Evolutionary conservation across 768 basidiomycete genomes (phyloP), one percentile per base, ranked within the genome.

Genomic region (Lactarius deliciosus): DNA sequence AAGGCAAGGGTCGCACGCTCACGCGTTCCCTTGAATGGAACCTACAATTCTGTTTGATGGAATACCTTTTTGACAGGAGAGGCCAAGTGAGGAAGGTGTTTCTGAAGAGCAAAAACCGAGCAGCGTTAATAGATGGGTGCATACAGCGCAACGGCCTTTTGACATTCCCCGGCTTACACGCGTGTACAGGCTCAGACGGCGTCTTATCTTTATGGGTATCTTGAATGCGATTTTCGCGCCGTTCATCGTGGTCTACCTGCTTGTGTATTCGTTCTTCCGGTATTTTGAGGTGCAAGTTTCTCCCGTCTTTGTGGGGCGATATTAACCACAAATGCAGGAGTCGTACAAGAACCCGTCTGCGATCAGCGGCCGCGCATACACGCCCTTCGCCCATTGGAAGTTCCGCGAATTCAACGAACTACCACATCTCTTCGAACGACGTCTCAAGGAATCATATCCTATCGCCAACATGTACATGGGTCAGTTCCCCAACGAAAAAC

Each of bases 181-280:
- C 18, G 57, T 32, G 56, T 11, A 28, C 74, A 98, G 96, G 28
- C 77, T 99, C 25, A 81, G 82, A 69, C 81, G 92, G 64, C 85
- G 97, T 3, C 92, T 99, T 74, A 88, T 98, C 67, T 96, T 99
- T 76, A 96, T 98, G 92, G 97, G 94, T 15, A 86, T 97, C 61
- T 75, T 99, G 63, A 99, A 99, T 71, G 95, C 93, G 2, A 86
- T 95, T 11, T 96, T 98, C 70, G 93, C 92, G 1, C 97, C 97
- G 0, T 96, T 98, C 79, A 98, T 99, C 73, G 92, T 98, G 38
- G 79, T 96, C 20, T 99, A 99, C 76, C 85, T 98, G 53, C 77
- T 98, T 47, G 92, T 98, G 88, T 99, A 97, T 75, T 98, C 95
- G 0, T 99, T 99, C 83, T 99, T 99, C 82, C 91, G 96, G 4